A percentile compares a stretch with the other conserved stretches of the same genome.
phyloP scores from a whole-genome alignment of 495 filamentous ascomycete genomes.

The Aspergillus nidulans region DNA sequence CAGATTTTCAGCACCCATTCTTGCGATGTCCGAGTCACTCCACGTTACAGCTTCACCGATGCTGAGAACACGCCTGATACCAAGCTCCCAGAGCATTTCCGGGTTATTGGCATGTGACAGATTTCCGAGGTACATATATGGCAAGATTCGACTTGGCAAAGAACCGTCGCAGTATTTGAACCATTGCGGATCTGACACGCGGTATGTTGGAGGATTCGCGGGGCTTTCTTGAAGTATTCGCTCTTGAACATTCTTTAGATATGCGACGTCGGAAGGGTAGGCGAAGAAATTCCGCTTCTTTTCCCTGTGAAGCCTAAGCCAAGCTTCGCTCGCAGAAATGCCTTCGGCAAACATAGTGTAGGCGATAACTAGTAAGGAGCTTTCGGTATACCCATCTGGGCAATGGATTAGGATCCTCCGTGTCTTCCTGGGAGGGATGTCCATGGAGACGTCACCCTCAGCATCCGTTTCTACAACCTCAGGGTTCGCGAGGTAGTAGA shows the following conservation, averaged over 20 bases:
- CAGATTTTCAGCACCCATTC: slow-evolving; percentile 69
- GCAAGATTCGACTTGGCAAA: slow-evolving; percentile 78
- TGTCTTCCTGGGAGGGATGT: slow-evolving; percentile 28
- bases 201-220: slow-evolving; percentile 19
- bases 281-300: slow-evolving; percentile 92
- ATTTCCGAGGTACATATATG: slow-evolving; percentile 97
- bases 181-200: slow-evolving; percentile 66
- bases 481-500: slow-evolving; percentile 71
- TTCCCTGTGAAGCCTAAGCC: slow-evolving; percentile 76
- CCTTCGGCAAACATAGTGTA: slow-evolving; percentile 90
- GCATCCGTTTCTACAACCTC: slow-evolving; percentile 43
- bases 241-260: slow-evolving; percentile 69
- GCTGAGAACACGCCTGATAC: slow-evolving; percentile 82
- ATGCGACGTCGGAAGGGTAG: slow-evolving; percentile 81
- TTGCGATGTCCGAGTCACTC: slow-evolving; percentile 59
- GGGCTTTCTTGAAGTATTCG: slow-evolving; percentile 61
- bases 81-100: slow-evolving; percentile 69
- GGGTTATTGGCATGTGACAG: slow-evolving; percentile 91
- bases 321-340: slow-evolving; percentile 73
- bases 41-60: slow-evolving; percentile 89
- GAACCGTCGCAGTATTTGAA: slow-evolving; percentile 81
- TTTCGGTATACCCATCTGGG: slow-evolving; percentile 94
- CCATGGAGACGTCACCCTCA: slow-evolving; percentile 56
- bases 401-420: slow-evolving; percentile 85
- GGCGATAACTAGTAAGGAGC: slow-evolving; percentile 76